Evolutionary conservation across 1,284 basidiomycete species (phyloP), one percentile per base, ranked within the genome.

Genomic region (Microbotryomycetes sp.): DNA sequence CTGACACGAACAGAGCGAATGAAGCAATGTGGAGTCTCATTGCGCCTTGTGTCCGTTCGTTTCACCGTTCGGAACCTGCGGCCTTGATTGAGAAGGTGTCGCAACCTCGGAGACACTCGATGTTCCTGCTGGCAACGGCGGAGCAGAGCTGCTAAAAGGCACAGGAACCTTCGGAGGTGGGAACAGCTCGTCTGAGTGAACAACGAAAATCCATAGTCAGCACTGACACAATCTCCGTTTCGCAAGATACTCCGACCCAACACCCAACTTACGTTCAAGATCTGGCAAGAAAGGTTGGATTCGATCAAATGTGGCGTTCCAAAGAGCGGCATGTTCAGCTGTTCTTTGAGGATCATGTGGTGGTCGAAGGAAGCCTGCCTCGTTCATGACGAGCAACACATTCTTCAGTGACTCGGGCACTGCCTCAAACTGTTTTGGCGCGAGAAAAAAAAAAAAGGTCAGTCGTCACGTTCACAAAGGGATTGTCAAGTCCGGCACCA

Each of bases 371-470:
- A 94, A 84, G 4, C 83, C 82, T 0, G 86, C 86, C 1, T 91
- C 88, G 72, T 93, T 86, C 92, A 98, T 94, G 49, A 98, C 96
- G 55, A 98, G 82, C 26, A 98, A 78, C 32, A 97, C 89, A 74
- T 98, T 98, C 79, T 98, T 98, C 69, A 98, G 81, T 6, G 92
- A 93, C 77, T 99, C 96, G 0, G 89, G 90, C 29, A 97, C 83
- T 0, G 93, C 92, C 75, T 99, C 94, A 72, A 87, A 86, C 91
- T 93, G 66, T 2, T 53, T 16, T 30, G 50, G 22, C 22, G 48
- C 42, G 25, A 30, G 15, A n/a, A 28, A 48, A n/a, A 30, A 22
- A 48, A 26, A 16, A n/a, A n/a, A n/a, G n/a, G n/a, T n/a, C n/a
- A n/a, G n/a, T n/a, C n/a, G n/a, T n/a, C n/a, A n/a, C 60, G 64